A percentile compares a stretch with the other conserved stretches of the same genome.
phyloP scores from a whole-genome alignment of 352 stramenopile species.

The Globisporangium takayamanum region DNA sequence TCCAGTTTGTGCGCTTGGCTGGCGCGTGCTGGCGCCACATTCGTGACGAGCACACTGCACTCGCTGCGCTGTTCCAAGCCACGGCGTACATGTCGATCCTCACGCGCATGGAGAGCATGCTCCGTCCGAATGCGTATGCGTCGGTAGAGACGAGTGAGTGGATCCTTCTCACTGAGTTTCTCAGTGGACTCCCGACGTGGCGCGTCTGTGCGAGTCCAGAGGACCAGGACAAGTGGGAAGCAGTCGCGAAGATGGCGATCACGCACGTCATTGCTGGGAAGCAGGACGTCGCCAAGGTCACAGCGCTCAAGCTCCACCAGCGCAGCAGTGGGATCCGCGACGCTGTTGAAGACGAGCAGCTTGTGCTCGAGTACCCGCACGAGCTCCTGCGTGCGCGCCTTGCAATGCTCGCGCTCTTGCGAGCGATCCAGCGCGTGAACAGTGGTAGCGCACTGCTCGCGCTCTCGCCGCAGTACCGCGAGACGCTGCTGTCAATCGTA shows the following conservation, averaged over 20 bases:
- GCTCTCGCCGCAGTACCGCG: constrained; percentile 47
- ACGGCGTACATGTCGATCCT: constrained; percentile 25
- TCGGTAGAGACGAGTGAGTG: constrained; percentile 37
- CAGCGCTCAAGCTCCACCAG: constrained; percentile 45
- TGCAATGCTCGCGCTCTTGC: constrained; percentile 41
- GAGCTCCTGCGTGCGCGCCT: constrained; percentile 34
- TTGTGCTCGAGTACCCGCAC: constrained; percentile 37
- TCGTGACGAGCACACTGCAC: background rate
- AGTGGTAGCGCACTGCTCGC: constrained; percentile 36
- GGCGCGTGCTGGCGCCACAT: constrained; percentile 16
- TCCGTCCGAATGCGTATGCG: constrained; percentile 23
- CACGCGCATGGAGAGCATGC: constrained; percentile 21
- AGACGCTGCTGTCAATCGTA: constrained; percentile 53
- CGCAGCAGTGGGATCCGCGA: constrained; percentile 27
- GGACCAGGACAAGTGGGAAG: constrained; percentile 51
- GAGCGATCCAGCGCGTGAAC: constrained; percentile 30
- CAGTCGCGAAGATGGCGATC: constrained; percentile 37
- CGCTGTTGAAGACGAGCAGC: constrained; percentile 27
- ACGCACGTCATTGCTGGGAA: constrained; percentile 58
- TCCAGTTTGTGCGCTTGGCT: constrained; percentile 15
- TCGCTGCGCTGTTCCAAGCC: constrained; percentile 21
- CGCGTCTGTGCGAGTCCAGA: constrained; percentile 15
- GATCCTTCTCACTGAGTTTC: constrained; percentile 32
- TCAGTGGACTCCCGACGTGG: constrained; percentile 22
- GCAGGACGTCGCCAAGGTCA: constrained; percentile 40